Evolutionary conservation across 2,329 filamentous ascomycete species (phyloP).

Genomic region (Dothiorella sarmentorum): DNA sequence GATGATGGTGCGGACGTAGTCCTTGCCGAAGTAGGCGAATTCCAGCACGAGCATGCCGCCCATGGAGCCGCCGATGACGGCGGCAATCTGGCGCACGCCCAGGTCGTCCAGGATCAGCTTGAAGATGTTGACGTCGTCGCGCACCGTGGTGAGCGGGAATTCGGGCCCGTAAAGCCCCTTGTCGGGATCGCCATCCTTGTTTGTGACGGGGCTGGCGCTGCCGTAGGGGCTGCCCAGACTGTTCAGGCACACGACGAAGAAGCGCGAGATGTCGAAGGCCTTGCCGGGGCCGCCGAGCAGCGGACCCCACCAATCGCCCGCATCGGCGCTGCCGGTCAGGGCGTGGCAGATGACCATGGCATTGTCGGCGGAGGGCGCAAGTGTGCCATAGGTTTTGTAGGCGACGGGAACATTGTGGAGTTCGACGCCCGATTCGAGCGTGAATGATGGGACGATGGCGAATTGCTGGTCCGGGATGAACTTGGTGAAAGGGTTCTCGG

Average conservation of each 20-base stretch:
- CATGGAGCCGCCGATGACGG: constrained; percentile 79
- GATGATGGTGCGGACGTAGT: constrained; percentile 76
- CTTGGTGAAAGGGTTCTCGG: constrained; percentile 85
- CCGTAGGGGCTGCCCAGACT: constrained; percentile 82
- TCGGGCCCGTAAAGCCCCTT: constrained; percentile 87
- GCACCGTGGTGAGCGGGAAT: constrained; percentile 90
- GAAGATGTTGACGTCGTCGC: constrained; percentile 90
- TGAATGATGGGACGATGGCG: constrained; percentile 82
- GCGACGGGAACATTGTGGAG: constrained; percentile 70
- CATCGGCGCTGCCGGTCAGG: constrained; percentile 79
- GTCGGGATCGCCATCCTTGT: constrained; percentile 72
- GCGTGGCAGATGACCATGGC: constrained; percentile 74
- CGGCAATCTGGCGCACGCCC: constrained; percentile 72
- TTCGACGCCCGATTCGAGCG: constrained; percentile 84
- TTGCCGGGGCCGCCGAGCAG: constrained; percentile 73
- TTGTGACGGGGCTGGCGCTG: constrained; percentile 83
- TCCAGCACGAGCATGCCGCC: constrained; percentile 89
- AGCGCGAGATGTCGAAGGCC: constrained; percentile 76
- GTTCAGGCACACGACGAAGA: constrained; percentile 85
- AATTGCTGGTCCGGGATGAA: constrained; percentile 88
- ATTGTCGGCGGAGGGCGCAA: constrained; percentile 58
- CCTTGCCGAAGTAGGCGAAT: constrained; percentile 85
- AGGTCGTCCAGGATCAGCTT: constrained; percentile 76
- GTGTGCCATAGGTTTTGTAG: constrained; percentile 60
- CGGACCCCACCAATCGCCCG: constrained; percentile 85